Base-by-base conservation (phyloP, 139 green algal species). In the Chlorella sp. region DNA sequence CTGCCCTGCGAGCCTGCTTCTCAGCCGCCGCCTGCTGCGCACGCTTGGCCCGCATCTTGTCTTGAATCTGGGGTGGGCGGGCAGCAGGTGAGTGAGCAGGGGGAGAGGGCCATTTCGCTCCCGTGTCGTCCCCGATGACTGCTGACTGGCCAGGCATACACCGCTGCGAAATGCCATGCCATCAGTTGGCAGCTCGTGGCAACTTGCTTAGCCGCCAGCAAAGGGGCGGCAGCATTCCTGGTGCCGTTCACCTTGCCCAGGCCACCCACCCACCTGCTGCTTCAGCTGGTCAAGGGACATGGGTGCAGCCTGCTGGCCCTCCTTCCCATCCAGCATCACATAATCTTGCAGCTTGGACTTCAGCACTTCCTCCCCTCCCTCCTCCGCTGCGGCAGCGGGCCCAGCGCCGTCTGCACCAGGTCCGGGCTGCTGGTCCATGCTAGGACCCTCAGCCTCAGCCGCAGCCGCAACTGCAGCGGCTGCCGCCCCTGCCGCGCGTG, bases 251-350 rank as follows among this genome's bases (percentile, higher is more conserved):
- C 44, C 44, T 9, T 60, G 12, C 51, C 51, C 13, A 0, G 21
- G 21, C 57, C 23, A 0, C n/a, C 6, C 38, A 30, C 74, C 32
- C 36, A 62, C 76, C 76, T 82, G 76, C 26, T 82, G 34, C 38
- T 82, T 82, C 7, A 82, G 76, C 6, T 68, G 56, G 36, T 82
- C 76, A 25, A 82, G 76, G 36, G 60, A 73, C 76, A 82, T 82
- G 34, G 76, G 76, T 0, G 76, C 76, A 16, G 56, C 16, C 57
- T 71, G 25, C 25, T n/a, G n/a, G n/a, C 34, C 17, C 57, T 55
- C 76, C 17, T 38, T 39, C 1, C 18, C 13, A 38, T 82, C 55
- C 4, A 82, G 76, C 76, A 82, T 82, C 13, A 82, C 76, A 17
- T 82, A 82, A 44, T 82, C 57, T 38, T 71, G 57, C 76, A 82